Evolutionary conservation across 208 protist genomes (phyloP), one percentile per base, ranked within the genome.

Genomic region (Blastocrithidia nonstop): DNA sequence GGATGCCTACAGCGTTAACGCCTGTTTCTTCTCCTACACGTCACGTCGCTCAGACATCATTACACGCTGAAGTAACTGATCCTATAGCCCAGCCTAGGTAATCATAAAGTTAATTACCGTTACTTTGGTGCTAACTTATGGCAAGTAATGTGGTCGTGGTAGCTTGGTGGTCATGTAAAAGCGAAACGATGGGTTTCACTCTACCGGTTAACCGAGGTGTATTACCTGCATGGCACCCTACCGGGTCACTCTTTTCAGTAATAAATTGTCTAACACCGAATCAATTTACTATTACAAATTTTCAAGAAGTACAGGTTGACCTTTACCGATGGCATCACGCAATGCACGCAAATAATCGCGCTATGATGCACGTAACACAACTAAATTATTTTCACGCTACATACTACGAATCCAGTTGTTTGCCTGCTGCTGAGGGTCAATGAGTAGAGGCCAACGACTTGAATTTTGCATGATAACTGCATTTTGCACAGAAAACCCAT

Each of bases 141-240:
- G 97, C 13, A 88, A 74, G 66, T 98, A 98, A 71, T 97, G 88
- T 35, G 96, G 96, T 37, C 97, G 92, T 1, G 94, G 90, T 24
- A 98, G 78, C 62, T 97, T 97, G 22, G 96, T 97, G 13, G 95
- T 98, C 65, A 99, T 96, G 77, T 98, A 98, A 41, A 99, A 79
- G 29, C 81, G 75, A 67, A 99, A 99, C 16, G 78, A 67, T 15
- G 78, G 64, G 56, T 96, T 94, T 73, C 94, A 98, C 66, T 96
- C 93, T 17, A 98, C 91, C 13, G 88, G 64, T 51, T 98, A 95
- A 39, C 96, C 96, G 6, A 99, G 54, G 43, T 97, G 88, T 37
- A 99, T 95, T 21, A 88, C 70, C 46, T 70, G 48, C 47, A 71
- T 67, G 22, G 68, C 84, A 19, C 83, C 89, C 39, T 96, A 77